Evolutionary conservation across 2,329 filamentous ascomycete species (phyloP).

Genomic region (Waltergamsia citrina): DNA sequence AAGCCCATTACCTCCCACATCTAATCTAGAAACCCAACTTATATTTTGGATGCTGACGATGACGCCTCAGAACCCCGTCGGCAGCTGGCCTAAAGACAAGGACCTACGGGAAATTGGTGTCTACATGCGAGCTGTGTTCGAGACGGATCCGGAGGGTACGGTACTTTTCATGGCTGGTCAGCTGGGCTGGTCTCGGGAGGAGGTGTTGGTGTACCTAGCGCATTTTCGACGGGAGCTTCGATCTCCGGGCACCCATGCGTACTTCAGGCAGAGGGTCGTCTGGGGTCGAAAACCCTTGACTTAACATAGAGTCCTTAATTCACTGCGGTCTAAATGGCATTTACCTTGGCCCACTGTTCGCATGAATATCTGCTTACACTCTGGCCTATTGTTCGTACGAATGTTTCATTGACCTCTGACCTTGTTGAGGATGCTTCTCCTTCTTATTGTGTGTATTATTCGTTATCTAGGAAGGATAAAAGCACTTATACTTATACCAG

Average conservation of each 20-base stretch:
- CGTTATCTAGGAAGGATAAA: too few species aligned
- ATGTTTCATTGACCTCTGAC: too few species aligned
- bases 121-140: slow-evolving; percentile 14
- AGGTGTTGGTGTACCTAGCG: slow-evolving; percentile 18
- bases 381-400: too few species aligned
- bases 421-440: too few species aligned
- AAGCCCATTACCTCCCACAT: slow-evolving; percentile 16
- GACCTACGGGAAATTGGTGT: slow-evolving; percentile 29
- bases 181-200: slow-evolving; percentile 12
- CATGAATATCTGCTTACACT: too few species aligned
- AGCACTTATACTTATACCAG: too few species aligned
- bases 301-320: too few species aligned
- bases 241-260: slow-evolving; percentile 11
- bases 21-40: not conserved
- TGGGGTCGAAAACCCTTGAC: slow-evolving; percentile 14
- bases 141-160: slow-evolving; percentile 20
- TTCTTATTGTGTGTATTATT: too few species aligned
- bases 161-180: slow-evolving; percentile 11
- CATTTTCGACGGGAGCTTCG: slow-evolving; percentile 17
- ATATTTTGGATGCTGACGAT: slow-evolving; percentile 26
- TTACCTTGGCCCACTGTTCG: too few species aligned
- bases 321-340: too few species aligned
- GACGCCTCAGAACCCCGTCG: slow-evolving; percentile 28
- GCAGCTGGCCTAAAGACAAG: slow-evolving; percentile 30
- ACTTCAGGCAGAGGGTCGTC: slow-evolving; percentile 13